Evolutionary conservation across 352 stramenopile species (phyloP).

Genomic region (Pythium grandisporangium): DNA sequence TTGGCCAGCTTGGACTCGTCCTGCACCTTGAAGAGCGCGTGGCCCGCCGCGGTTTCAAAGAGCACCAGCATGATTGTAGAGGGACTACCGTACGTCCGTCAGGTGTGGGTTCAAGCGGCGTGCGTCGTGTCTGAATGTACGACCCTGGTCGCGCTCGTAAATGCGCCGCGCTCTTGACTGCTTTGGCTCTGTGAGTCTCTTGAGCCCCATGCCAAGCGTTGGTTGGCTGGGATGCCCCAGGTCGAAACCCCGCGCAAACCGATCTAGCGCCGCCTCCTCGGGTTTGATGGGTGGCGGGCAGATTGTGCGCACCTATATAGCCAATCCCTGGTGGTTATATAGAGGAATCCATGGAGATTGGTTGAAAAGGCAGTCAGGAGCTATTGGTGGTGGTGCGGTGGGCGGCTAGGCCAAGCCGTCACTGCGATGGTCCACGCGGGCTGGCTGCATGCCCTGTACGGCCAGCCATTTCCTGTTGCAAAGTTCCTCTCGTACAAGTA

Average conservation of each 20-base stretch:
- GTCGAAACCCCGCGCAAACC: too few relatives aligned
- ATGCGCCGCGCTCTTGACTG: too few relatives aligned
- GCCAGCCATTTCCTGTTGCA: too few relatives aligned
- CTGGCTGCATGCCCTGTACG: not conserved
- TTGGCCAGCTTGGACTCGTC: constrained; percentile 90
- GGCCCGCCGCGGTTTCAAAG: constrained; percentile 98
- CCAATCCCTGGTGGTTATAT: constrained; percentile 3
- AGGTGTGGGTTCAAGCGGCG: too few relatives aligned
- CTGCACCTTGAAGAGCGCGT: constrained; percentile 99
- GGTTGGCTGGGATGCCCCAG: too few relatives aligned
- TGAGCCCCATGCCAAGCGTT: too few relatives aligned
- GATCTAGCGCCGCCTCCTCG: too few relatives aligned
- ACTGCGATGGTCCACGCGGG: too few relatives aligned
- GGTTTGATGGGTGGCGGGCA: constrained; percentile 10
- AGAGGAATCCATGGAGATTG: constrained; percentile 1
- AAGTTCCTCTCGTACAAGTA: constrained; percentile 84
- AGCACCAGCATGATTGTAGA: constrained; percentile 97
- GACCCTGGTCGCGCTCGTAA: too few relatives aligned
- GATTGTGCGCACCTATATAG: not conserved
- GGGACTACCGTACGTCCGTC: too few relatives aligned
- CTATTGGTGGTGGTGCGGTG: constrained; percentile 16
- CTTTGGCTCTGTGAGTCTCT: too few relatives aligned
- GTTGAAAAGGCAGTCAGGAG: constrained; percentile 2
- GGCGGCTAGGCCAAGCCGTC: not conserved
- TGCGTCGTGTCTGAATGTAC: too few relatives aligned